Base-by-base conservation (phyloP, 2,329 filamentous ascomycete species). In the Alternaria viburni region DNA sequence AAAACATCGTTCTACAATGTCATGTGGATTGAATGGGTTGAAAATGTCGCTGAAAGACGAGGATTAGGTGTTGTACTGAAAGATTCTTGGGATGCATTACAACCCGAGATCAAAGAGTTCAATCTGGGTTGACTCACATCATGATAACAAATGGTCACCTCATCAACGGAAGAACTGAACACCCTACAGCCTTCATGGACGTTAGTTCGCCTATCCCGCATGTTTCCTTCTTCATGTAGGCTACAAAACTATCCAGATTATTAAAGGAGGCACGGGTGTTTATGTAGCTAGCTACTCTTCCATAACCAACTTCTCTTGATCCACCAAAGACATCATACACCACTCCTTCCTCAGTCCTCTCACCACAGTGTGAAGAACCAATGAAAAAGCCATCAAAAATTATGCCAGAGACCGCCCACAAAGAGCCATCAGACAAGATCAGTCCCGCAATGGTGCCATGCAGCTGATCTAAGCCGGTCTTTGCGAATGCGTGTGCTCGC, bases 341-440 rank as follows among this genome's bases (percentile, higher is more conserved):
- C 49, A n/a, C 12, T 36, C 51, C 61, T 63, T 63, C 56, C 51
- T 63, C 61, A 12, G n/a, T 30, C 13, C 32, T 30, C 12, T 9
- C 44, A 26, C 51, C 7, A n/a, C 9, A 13, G 23, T 17, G 26
- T 1, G 45, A 36, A 30, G 7, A 13, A 41, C 21, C 47, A 57
- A 60, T 61, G 61, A 64, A 61, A 54, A 61, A 57, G 49, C 19
- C 9, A 61, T 23, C 61, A 64, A 64, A 64, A 61, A 64, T 54
- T 61, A 55, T 45, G 61, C 61, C 61, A 57, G 61, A 43, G 49
- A 59, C 41, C 55, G 57, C 61, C 57, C 57, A 51, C 19, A 11
- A 19, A 26, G 57, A 55, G 57, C 57, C 36, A 56, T 57, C 57
- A 64, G 45, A 60, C 61, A 41, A 56, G 32, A 61, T 46, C 61